Conservation (phyloP, 2,329 filamentous ascomycete species). For the Penicillium sp. region DNA sequence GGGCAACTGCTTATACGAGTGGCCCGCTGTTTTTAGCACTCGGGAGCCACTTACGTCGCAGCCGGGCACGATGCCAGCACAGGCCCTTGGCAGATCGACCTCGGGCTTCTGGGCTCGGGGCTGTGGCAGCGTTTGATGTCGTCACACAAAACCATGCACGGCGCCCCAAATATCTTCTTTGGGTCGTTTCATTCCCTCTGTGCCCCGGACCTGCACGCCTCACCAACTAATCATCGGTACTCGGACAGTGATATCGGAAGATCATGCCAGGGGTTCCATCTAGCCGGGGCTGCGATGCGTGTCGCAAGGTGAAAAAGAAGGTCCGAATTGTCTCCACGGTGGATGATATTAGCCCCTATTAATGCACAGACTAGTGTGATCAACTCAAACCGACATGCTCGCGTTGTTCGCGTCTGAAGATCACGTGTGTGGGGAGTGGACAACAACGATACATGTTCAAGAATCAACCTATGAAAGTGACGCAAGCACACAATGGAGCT, state of each 20-base stretch:
- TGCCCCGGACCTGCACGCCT: background rate
- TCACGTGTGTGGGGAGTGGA: conserved; percentile 26
- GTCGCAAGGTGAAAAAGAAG: conserved; percentile 27
- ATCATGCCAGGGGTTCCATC: conserved; percentile 28
- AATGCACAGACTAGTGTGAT: conserved; percentile 24
- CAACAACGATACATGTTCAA: conserved; percentile 29
- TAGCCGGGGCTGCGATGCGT: conserved; percentile 26
- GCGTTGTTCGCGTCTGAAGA: conserved; percentile 24
- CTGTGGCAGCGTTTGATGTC: background rate
- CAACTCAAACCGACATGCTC: conserved; percentile 26
- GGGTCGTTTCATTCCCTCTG: background rate
- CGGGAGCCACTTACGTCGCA: background rate
- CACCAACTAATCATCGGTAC: too few relatives aligned
- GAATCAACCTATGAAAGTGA: conserved; percentile 3
- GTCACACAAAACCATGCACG: background rate
- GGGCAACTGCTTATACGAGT: background rate
- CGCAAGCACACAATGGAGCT: background rate
- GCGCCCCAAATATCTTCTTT: background rate
- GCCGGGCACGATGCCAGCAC: background rate
- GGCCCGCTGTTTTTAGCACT: too few relatives aligned
- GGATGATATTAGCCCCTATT: background rate
- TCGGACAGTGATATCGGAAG: background rate
- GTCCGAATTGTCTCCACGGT: conserved; percentile 5
- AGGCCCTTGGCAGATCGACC: background rate
- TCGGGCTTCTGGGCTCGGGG: background rate